Evolutionary conservation across 2,329 filamentous ascomycete species (phyloP).

Genomic region (Paecilomyces formosus): DNA sequence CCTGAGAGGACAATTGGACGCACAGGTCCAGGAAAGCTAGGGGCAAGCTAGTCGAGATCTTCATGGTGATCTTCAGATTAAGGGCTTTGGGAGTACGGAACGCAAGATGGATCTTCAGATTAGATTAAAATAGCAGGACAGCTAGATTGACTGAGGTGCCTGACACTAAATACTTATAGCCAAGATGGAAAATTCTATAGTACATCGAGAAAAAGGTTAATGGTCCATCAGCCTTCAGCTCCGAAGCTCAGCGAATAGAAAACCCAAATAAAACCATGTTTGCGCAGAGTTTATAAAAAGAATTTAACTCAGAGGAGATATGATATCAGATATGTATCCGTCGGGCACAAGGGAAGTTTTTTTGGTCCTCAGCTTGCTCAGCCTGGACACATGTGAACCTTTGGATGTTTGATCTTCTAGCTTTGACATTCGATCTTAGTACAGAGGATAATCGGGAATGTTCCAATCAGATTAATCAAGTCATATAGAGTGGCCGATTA

Average conservation of each 20-base stretch:
- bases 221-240: not conserved
- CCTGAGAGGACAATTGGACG: not conserved
- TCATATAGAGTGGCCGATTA: too few species aligned
- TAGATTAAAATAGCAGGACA: not conserved
- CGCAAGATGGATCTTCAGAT: not conserved
- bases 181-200: not conserved
- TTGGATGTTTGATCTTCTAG: too few species aligned
- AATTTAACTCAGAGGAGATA: not conserved
- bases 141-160: not conserved
- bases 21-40: not conserved
- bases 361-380: not conserved
- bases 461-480: too few species aligned
- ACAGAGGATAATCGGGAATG: too few species aligned
- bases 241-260: not conserved
- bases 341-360: not conserved
- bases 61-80: not conserved
- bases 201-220: not conserved
- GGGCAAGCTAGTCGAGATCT: not conserved
- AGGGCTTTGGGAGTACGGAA: not conserved
- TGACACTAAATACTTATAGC: not conserved
- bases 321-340: not conserved
- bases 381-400: too few species aligned
- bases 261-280: not conserved
- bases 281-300: not conserved
- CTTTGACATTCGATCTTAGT: too few species aligned